phyloP scores from a whole-genome alignment of 108 stramenopile genomes.

The Seminavis robusta region DNA sequence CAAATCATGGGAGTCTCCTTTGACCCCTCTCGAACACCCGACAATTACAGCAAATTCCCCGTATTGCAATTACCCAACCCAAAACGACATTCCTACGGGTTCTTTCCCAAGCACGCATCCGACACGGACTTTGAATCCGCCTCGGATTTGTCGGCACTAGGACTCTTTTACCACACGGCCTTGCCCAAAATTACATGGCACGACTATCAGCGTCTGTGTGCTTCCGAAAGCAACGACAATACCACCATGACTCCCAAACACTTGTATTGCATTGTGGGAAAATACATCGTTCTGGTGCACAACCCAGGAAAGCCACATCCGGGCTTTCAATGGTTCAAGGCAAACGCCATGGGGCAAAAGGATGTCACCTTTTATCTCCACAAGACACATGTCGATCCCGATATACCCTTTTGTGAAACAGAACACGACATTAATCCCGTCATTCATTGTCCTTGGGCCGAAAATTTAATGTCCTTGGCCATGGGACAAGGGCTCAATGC shows the following conservation, averaged over 20 bases:
- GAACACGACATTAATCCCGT: constrained; percentile 11
- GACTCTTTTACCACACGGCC: no score
- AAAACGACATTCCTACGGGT: no score
- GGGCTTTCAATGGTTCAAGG: constrained; percentile 6
- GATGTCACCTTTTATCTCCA: constrained; percentile 18
- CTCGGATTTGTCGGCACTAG: no score
- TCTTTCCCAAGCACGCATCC: no score
- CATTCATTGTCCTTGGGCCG: constrained; percentile 23
- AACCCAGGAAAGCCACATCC: no score
- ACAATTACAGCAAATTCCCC: constrained; percentile 17
- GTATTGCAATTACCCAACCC: no score
- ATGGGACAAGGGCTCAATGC: no score
- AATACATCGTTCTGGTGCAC: constrained; percentile 4
- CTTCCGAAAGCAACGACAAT: no score
- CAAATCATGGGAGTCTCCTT: constrained; percentile 11
- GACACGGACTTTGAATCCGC: no score
- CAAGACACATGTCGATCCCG: constrained; percentile 13
- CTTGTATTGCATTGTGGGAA: constrained; percentile 17
- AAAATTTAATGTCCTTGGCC: no score
- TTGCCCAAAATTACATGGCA: constrained; percentile 11
- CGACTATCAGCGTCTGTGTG: constrained; percentile 13
- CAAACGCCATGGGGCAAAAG: constrained; percentile 6
- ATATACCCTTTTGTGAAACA: constrained; percentile 8
- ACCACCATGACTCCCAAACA: no score
- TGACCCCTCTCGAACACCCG: constrained; percentile 3